Conservation (phyloP, 2,329 filamentous ascomycete genomes). For the Lomentospora prolificans region DNA sequence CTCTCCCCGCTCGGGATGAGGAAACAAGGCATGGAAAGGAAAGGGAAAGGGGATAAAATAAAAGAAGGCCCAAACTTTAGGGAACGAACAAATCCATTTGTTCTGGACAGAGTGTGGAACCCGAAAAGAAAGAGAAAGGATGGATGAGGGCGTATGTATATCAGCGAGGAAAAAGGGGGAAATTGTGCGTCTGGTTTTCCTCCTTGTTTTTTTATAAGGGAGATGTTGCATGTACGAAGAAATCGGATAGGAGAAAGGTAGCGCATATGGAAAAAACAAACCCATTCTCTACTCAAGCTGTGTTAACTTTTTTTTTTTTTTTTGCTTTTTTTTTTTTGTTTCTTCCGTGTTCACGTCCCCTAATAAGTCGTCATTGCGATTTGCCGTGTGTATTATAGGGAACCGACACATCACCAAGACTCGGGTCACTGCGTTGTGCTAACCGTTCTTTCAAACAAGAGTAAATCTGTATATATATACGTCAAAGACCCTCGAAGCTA, state of each 20-base stretch:
- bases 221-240: neutral
- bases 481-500: neutral
- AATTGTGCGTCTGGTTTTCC: neutral
- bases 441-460: neutral
- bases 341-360: no score
- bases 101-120: neutral
- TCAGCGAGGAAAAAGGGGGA: neutral
- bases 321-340: no score
- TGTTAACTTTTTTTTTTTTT: no score
- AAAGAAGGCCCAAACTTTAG: no score
- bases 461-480: neutral
- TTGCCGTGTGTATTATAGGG: neutral
- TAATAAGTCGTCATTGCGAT: neutral
- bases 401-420: neutral
- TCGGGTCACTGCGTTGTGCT: no score
- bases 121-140: neutral
- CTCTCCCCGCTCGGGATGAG: no score
- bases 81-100: neutral
- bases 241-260: neutral
- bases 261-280: neutral
- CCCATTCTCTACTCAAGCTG: neutral
- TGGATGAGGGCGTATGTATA: neutral
- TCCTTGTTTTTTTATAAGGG: no score
- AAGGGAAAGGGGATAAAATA: neutral
- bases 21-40: neutral